Conservation (phyloP, 129 eudicot species). For the Logfia minima region DNA sequence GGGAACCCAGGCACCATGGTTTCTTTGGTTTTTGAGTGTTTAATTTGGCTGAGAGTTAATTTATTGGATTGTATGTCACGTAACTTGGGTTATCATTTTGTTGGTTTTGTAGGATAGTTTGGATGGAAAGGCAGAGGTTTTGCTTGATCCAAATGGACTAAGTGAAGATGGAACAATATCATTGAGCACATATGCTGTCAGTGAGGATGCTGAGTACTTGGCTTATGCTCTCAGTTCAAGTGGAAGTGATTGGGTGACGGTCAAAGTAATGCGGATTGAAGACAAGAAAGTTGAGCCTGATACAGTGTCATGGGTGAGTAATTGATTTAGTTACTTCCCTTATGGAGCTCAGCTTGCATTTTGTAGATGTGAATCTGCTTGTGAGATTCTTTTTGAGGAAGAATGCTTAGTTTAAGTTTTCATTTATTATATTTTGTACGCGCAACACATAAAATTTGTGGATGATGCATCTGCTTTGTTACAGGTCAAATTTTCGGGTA, state of each 20-base stretch:
- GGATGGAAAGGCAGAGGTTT: slow-evolving; percentile 77
- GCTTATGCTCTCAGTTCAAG: slow-evolving; percentile 87
- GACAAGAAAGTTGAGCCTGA: slow-evolving; percentile 68
- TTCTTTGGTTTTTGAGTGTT: background rate
- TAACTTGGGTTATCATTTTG: slow-evolving; percentile 3
- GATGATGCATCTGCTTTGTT: slow-evolving; percentile 19
- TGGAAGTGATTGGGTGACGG: slow-evolving; percentile 97
- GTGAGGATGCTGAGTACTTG: slow-evolving; percentile 90
- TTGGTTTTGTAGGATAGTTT: slow-evolving; percentile 66
- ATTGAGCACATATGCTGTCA: slow-evolving; percentile 64
- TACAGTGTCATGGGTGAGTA: slow-evolving; percentile 80
- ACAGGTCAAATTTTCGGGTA: slow-evolving; percentile 89
- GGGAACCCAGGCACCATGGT: background rate
- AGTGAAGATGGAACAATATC: slow-evolving; percentile 96
- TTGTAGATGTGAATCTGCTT: background rate
- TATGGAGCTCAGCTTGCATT: background rate
- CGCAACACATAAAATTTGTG: background rate
- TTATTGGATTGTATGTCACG: background rate
- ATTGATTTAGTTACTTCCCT: background rate
- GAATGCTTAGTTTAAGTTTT: background rate
- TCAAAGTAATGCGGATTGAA: slow-evolving; percentile 72
- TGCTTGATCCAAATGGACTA: slow-evolving; percentile 89
- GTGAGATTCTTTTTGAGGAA: background rate
- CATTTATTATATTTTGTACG: background rate
- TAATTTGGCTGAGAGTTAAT: background rate